Base-by-base conservation (phyloP, 78 protist genomes). In the Dictyostelium intermedium region DNA sequence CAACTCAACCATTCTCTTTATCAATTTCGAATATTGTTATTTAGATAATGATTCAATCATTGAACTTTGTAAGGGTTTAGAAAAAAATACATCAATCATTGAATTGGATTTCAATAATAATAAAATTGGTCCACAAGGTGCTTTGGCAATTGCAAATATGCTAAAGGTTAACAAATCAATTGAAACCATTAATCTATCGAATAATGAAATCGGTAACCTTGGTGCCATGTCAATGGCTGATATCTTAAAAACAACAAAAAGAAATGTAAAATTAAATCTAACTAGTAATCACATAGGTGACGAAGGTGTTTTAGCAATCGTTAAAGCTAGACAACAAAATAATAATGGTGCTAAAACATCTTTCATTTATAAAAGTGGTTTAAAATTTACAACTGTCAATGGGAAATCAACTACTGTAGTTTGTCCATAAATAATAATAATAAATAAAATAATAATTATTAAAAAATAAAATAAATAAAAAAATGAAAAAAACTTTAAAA, bases 141-240 rank as follows among this genome's bases (percentile, higher is more conserved):
- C 87, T 0, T 43, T 89, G 16, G 72, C 69, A 1, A 63, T 89
- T 34, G 85, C 94, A 23, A 60, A 89, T 47, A 32, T 63, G 34
- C 11, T 89, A 9, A 39, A 69, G 6, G 16, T 34, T 50, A 89
- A 69, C 34, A 35, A 69, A 35, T 37, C 74, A 6, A 47, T 89
- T n/a, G 34, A 25, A 25, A 45, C 16, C 4, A 69, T 89, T 1
- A 61, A 89, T 47, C 6, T 89, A 13, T 89, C 94, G 5, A 43
- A 89, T 7, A 89, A 89, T 89, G 83, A 80, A 43, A 79, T 89
- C 6, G 94, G 94, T 16, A 89, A 89, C 81, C 72, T 80, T 63
- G 94, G 94, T 69, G 94, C 94, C 5, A 37, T 89, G 16, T 53
- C 70, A 8, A 89, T 89, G 25, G 81, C 66, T 41, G 78, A 89